A percentile compares a stretch with the other conserved stretches of the same genome.
phyloP scores from a whole-genome alignment of 495 filamentous ascomycete species.

The Rostrohypoxylon terebratum region DNA sequence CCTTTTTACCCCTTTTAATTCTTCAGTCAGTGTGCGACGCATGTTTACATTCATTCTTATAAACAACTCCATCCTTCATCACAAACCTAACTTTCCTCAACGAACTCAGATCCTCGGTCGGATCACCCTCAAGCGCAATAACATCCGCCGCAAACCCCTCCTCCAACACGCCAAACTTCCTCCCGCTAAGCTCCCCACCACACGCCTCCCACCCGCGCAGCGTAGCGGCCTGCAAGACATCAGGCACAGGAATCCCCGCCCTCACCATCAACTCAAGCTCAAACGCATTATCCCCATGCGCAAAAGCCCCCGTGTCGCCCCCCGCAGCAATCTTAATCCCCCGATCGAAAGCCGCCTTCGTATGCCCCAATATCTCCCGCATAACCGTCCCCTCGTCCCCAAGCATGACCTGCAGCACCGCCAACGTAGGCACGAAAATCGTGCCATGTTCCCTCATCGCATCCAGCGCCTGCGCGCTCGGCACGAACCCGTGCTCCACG shows the following conservation, averaged over 20 bases:
- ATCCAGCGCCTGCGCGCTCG: slow-evolving; percentile 50
- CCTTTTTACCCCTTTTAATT: neutral
- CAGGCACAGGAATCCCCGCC: slow-evolving; percentile 61
- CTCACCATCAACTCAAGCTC: slow-evolving; percentile 65
- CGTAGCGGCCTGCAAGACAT: slow-evolving; percentile 59
- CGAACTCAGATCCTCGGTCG: slow-evolving; percentile 51
- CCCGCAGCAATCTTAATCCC: slow-evolving; percentile 62
- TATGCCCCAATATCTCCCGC: slow-evolving; percentile 46
- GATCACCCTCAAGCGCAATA: slow-evolving; percentile 56
- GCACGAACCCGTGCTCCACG: slow-evolving; percentile 63
- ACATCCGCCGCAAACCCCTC: slow-evolving; percentile 63
- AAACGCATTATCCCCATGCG: slow-evolving; percentile 62
- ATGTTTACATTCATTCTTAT: slow-evolving; percentile 44
- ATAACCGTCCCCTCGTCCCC: slow-evolving; percentile 9
- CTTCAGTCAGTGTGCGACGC: neutral
- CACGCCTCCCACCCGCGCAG: slow-evolving; percentile 65
- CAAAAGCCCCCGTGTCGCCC: slow-evolving; percentile 64
- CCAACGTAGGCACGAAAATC: slow-evolving; percentile 64
- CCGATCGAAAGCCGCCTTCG: slow-evolving; percentile 51
- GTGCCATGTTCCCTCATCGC: slow-evolving; percentile 54
- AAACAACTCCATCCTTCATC: slow-evolving; percentile 64
- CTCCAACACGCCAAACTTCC: slow-evolving; percentile 62
- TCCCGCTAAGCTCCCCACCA: slow-evolving; percentile 61
- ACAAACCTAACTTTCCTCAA: slow-evolving; percentile 63
- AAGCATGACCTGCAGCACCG: slow-evolving; percentile 51